These are phyloP conservation scores for Henckelia pumila DNA, from an alignment of 257 asterid genomes.

Conservation along the genomic window DNA sequence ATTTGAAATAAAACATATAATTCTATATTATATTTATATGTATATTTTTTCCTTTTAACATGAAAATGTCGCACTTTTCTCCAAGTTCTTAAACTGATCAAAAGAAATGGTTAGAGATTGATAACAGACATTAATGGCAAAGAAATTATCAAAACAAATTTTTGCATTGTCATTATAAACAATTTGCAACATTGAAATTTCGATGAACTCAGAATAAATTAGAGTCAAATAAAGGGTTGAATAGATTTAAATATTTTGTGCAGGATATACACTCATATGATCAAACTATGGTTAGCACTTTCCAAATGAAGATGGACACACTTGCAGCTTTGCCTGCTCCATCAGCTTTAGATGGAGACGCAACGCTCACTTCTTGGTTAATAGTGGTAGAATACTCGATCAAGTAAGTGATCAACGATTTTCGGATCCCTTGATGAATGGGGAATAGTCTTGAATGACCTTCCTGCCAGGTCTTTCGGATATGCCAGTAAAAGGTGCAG, in stretches of 20 bases:
- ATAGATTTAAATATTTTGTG: not conserved
- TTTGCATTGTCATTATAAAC: not conserved
- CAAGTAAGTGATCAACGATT: not conserved
- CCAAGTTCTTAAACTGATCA: too few species aligned
- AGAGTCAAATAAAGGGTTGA: not conserved
- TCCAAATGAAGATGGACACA: not conserved
- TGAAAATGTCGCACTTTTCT: too few species aligned
- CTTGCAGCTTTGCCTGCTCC: not conserved
- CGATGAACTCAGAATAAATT: not conserved
- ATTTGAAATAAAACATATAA: not conserved
- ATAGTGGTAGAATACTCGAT: conserved; percentile 14
- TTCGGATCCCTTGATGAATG: not conserved
- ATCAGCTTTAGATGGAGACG: conserved; percentile 15
- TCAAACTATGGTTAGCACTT: not conserved
- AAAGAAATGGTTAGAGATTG: too few species aligned
- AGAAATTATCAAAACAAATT: too few species aligned
- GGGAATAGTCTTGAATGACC: conserved; percentile 20
- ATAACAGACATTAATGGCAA: not conserved
- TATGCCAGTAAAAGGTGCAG: conserved; percentile 17
- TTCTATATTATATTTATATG: too few species aligned
- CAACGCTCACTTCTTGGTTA: conserved; percentile 17
- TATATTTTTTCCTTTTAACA: too few species aligned
- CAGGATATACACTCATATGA: not conserved
- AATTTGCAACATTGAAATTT: not conserved
- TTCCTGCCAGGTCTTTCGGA: conserved; percentile 6